Base-by-base conservation (phyloP, 2,329 filamentous ascomycete species). In the Blastomyces parvus region DNA sequence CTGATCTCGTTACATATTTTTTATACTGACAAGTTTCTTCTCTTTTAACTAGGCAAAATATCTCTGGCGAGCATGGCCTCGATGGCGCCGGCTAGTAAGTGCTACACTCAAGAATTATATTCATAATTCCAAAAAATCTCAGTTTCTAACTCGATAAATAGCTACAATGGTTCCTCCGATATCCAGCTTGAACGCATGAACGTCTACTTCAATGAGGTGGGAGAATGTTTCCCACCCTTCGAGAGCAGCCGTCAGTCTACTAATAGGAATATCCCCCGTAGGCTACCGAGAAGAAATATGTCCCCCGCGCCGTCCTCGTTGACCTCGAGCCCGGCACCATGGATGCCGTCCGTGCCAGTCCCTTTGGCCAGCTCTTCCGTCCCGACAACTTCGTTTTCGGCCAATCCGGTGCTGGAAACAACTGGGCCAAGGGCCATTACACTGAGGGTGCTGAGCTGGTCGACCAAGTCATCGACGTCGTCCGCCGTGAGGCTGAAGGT, bases 371-470 rank as follows among this genome's bases (percentile, higher is more conserved):
- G 84, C 91, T 99, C 72, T 97, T 99, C 91, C 92, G 94, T 70
- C 94, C 94, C 78, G 94, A 99, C 84, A 99, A 97, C 89, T 97
- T 97, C 82, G 91, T 97, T 77, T 97, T 97, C 81, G 94, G 94
- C 74, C 94, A 97, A 84, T 97, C 94, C 74, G 93, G 94, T 86
- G 94, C 94, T 79, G 94, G 94, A 83, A 99, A 99, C 91, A 97
- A 97, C 88, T 99, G 94, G 94, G 94, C 94, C 81, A 99, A 97
- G 88, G 94, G 94, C 83, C 94, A 99, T 81, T 99, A 99, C 87
- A 99, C 94, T 70, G 94, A 99, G 84, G 94, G 94, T 87, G 94
- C 94, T 72, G 94, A 99, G 84, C 87, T 97, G 68, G 94, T 99
- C 72, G 94, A 99, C 84, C 86, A 97, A 76, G 94, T 99, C 72